phyloP scores from a whole-genome alignment of 768 basidiomycete genomes.

The Leucosporidium scottii region DNA sequence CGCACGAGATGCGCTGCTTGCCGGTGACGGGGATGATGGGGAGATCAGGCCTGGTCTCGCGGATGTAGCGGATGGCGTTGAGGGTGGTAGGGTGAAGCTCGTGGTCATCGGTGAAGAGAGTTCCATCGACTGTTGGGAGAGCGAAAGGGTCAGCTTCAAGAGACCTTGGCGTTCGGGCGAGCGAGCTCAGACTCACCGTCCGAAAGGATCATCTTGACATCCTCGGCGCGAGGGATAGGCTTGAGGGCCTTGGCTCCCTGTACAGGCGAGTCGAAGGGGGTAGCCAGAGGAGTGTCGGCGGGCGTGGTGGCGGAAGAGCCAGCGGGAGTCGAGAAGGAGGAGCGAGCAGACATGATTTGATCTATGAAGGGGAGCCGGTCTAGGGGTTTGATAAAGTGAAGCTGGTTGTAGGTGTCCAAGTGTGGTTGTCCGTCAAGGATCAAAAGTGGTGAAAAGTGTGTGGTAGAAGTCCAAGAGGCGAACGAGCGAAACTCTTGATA shows the following conservation, averaged over 20 bases:
- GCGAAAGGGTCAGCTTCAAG: background rate
- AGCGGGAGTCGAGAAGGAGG: background rate
- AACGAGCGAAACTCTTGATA: no score
- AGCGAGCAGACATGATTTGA: no score
- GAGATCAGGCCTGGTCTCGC: conserved; percentile 28
- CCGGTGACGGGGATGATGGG: conserved; percentile 35
- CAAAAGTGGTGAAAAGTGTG: no score
- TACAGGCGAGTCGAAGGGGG: conserved; percentile 27
- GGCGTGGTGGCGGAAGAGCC: conserved; percentile 15
- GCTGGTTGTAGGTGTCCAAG: no score
- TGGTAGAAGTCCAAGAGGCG: no score
- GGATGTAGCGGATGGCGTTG: conserved; percentile 31
- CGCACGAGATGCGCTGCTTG: conserved; percentile 34
- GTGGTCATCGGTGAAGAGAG: conserved; percentile 34
- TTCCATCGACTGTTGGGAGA: conserved; percentile 23
- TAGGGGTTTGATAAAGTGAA: no score
- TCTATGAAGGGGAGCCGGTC: no score
- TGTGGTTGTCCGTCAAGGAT: no score
- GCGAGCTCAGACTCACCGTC: conserved; percentile 3
- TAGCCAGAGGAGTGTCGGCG: conserved; percentile 30
- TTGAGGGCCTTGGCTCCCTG: conserved; percentile 8
- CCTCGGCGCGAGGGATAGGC: conserved; percentile 21
- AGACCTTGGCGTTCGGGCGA: background rate
- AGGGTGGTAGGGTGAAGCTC: conserved; percentile 31
- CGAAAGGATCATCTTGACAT: conserved; percentile 32